Conservation (phyloP, 106 monocot genomes). For the Acorus calamus region DNA sequence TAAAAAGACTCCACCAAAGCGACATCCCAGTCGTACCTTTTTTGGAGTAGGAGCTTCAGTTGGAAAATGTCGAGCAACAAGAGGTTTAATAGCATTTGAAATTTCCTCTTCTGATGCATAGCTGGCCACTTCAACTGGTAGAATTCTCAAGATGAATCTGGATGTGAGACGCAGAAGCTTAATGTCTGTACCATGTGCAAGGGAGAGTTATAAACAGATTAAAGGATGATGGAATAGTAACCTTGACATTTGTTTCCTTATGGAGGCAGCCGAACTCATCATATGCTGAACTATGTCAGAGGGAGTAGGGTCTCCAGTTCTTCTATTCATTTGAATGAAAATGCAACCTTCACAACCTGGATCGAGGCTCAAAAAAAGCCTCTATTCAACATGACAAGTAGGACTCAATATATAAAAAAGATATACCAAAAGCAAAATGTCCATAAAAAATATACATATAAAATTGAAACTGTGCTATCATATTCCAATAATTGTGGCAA, state of each 20-base stretch:
- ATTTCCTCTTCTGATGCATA: slow-evolving; percentile 97
- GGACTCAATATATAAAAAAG: no score
- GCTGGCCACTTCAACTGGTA: slow-evolving; percentile 82
- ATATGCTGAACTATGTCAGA: slow-evolving; percentile 59
- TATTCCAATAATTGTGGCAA: no score
- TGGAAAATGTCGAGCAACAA: slow-evolving; percentile 68
- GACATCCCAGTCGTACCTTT: slow-evolving; percentile 40
- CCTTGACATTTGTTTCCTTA: slow-evolving; percentile 95
- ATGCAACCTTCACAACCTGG: slow-evolving; percentile 88
- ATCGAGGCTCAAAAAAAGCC: slow-evolving; percentile 87
- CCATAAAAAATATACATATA: no score
- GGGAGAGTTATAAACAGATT: background rate
- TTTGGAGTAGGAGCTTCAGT: slow-evolving; percentile 35
- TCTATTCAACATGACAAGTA: slow-evolving; percentile 26
- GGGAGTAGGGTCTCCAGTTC: slow-evolving; percentile 59
- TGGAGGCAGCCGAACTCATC: slow-evolving; percentile 64
- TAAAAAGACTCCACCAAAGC: no score
- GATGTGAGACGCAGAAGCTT: background rate
- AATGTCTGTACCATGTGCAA: background rate
- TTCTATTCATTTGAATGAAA: slow-evolving; percentile 93
- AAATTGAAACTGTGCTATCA: no score
- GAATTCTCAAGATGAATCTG: slow-evolving; percentile 90
- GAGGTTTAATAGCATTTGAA: slow-evolving; percentile 65
- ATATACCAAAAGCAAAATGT: no score
- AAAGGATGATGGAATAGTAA: slow-evolving; percentile 11